Base-by-base conservation (phyloP, 2,329 filamentous ascomycete genomes). In the Colletotrichum musicola region DNA sequence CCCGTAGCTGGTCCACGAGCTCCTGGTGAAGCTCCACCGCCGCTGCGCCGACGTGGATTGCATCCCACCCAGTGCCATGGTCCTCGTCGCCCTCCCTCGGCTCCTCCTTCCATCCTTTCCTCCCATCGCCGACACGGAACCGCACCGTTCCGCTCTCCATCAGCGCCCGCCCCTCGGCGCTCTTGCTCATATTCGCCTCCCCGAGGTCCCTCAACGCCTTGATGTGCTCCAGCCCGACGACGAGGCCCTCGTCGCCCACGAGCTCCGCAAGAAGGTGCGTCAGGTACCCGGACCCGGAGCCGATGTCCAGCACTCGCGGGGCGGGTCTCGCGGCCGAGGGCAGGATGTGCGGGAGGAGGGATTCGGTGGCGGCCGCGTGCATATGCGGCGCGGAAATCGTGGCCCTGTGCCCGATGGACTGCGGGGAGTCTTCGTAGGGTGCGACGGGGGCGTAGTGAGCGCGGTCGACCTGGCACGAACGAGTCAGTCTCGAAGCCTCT, bases 1-100 rank as follows among this genome's bases (percentile, higher is more conserved):
- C 82, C 71, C 89, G 89, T 72, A 99, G 81, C 82, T 98, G 96
- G 35, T 90, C 87, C 53, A 97, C 81, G 72, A 98, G 80, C 68
- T 88, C 86, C 18, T 87, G 77, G 77, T 97, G 95, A 62, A 97
- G 81, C 75, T 89, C 87, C 25, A 82, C 86, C 0, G 95, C 95
- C 7, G 94, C 93, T 0, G 96, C 96, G 0, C 96, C 96, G 3
- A 98, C 96, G 77, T 98, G 96, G 68, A 99, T 98, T 2, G 93
- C 95, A 84, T 98, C 94, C 85, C 95, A 99, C 0, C 89, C 86
- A 35, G 79, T 81, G 70, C 81, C 84, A 13, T 83, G 81, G 63
- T 84, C 84, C 6, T 83, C 84, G 51, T 80, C 79, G 2, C 81
- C 88, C 74, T 75, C 81, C 64, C 80, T 75, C 1, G 76, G 71